Evolutionary conservation across 2,329 filamentous ascomycete species (phyloP).

Genomic region (Parastagonospora nodorum): DNA sequence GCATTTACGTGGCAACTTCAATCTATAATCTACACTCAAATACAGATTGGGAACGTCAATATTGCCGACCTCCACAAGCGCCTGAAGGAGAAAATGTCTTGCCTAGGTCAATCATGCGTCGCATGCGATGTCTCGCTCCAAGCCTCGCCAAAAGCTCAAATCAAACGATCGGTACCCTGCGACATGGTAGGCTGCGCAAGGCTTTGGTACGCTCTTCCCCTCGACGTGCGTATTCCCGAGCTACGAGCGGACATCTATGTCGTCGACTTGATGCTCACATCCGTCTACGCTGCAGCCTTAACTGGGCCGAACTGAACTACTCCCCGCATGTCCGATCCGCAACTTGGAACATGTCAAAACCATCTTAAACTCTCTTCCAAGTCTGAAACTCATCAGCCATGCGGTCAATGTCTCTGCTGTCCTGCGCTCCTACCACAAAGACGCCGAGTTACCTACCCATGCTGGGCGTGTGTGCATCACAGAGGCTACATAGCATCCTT

Average conservation of each 20-base stretch:
- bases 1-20: slow-evolving; percentile 33
- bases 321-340: slow-evolving; percentile 34
- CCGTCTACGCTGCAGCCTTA: slow-evolving; percentile 33
- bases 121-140: slow-evolving; percentile 29
- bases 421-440: slow-evolving; percentile 16
- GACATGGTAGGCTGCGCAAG: slow-evolving; percentile 16
- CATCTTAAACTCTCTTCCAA: slow-evolving; percentile 35
- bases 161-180: slow-evolving; percentile 34
- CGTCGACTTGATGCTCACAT: slow-evolving; percentile 35
- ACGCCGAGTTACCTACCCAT: slow-evolving; percentile 33
- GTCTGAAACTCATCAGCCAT: slow-evolving; percentile 22
- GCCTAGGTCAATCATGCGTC: slow-evolving; percentile 24
- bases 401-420: slow-evolving; percentile 18
- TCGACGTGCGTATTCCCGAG: slow-evolving; percentile 39
- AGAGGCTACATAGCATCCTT: slow-evolving; percentile 36
- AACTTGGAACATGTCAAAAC: slow-evolving; percentile 10
- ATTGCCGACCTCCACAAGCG: slow-evolving; percentile 23
- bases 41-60: slow-evolving; percentile 4
- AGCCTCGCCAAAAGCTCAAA: slow-evolving; percentile 7
- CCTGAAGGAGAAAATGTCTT: slow-evolving; percentile 11
- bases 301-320: slow-evolving; percentile 22
- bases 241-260: slow-evolving; percentile 33
- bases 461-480: slow-evolving; percentile 37
- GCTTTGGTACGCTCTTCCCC: slow-evolving; percentile 29
- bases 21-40: slow-evolving; percentile 20